phyloP scores from a whole-genome alignment of 129 eudicot genomes.

The Lactuca sativa region DNA sequence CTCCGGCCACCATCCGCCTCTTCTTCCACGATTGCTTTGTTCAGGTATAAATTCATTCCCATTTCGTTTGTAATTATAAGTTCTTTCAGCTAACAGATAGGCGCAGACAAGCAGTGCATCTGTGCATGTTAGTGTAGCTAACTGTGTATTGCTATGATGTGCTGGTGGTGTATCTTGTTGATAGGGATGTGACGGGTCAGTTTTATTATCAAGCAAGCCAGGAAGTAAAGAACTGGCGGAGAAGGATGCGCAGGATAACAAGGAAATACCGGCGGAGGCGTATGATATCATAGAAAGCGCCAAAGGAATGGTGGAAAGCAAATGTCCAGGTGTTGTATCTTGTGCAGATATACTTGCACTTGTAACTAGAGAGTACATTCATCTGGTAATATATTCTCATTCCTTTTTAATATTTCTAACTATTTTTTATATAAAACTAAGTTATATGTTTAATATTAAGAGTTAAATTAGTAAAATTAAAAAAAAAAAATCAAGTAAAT shows the following conservation, averaged over 20 bases:
- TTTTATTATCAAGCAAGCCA: slow-evolving; percentile 53
- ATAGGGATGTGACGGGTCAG: slow-evolving; percentile 89
- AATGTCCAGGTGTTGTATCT: slow-evolving; percentile 91
- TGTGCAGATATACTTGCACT: slow-evolving; percentile 92
- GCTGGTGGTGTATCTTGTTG: neutral
- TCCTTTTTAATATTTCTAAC: neutral
- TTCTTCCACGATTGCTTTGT: slow-evolving; percentile 97
- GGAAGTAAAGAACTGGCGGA: slow-evolving; percentile 66
- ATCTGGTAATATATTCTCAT: slow-evolving; percentile 58
- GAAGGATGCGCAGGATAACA: slow-evolving; percentile 73
- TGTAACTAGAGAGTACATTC: slow-evolving; percentile 81
- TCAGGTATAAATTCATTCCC: slow-evolving; percentile 37
- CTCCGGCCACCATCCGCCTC: slow-evolving; percentile 83
- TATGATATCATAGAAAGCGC: slow-evolving; percentile 64
- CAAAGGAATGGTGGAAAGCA: slow-evolving; percentile 67
- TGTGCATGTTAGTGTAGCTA: neutral
- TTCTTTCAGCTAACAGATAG: neutral
- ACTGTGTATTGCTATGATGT: neutral
- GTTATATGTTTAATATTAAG: too few species aligned
- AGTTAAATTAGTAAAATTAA: too few species aligned
- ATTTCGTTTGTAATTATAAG: neutral
- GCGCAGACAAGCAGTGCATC: neutral
- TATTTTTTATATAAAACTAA: too few species aligned
- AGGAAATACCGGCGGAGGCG: slow-evolving; percentile 58
- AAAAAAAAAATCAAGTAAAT: too few species aligned